Conservation (phyloP, 1,139 yeast genomes). For the Scheffersomyces titani region DNA sequence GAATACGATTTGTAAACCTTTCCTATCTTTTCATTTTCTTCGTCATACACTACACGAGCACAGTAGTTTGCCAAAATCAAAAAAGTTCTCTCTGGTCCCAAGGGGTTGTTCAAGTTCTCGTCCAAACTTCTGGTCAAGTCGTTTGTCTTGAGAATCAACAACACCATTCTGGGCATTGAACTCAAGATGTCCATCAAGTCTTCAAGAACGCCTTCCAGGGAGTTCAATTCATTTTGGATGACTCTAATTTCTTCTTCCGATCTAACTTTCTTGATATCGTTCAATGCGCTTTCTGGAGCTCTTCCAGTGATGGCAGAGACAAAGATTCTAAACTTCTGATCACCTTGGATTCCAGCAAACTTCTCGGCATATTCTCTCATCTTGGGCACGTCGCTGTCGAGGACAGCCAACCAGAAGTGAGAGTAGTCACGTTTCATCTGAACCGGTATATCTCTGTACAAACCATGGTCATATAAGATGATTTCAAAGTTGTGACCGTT, state of each 20-base stretch:
- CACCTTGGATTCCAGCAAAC: slow-evolving; percentile 81
- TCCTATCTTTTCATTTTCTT: slow-evolving; percentile 48
- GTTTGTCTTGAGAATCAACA: slow-evolving; percentile 87
- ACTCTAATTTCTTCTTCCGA: slow-evolving; percentile 56
- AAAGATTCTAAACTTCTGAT: slow-evolving; percentile 73
- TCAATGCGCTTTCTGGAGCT: slow-evolving; percentile 42
- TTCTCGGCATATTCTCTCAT: slow-evolving; percentile 75
- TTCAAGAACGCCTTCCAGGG: slow-evolving; percentile 63
- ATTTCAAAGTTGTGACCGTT: slow-evolving; percentile 84
- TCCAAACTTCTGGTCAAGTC: slow-evolving; percentile 89
- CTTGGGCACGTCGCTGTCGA: slow-evolving; percentile 63
- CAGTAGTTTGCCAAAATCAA: slow-evolving; percentile 89
- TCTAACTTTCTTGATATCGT: slow-evolving; percentile 55
- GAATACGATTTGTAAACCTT: slow-evolving; percentile 36
- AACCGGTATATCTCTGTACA: slow-evolving; percentile 81
- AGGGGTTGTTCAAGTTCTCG: slow-evolving; percentile 76
- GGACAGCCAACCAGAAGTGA: slow-evolving; percentile 86
- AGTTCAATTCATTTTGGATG: slow-evolving; percentile 63
- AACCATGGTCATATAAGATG: slow-evolving; percentile 90
- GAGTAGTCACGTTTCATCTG: slow-evolving; percentile 81
- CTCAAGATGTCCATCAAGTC: slow-evolving; percentile 81
- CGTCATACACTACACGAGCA: slow-evolving; percentile 75
- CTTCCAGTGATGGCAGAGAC: slow-evolving; percentile 96
- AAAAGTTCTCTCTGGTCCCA: slow-evolving; percentile 88
- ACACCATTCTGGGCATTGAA: slow-evolving; percentile 79